Conservation (phyloP, 768 basidiomycete genomes). For the Gymnopilus junonius region DNA sequence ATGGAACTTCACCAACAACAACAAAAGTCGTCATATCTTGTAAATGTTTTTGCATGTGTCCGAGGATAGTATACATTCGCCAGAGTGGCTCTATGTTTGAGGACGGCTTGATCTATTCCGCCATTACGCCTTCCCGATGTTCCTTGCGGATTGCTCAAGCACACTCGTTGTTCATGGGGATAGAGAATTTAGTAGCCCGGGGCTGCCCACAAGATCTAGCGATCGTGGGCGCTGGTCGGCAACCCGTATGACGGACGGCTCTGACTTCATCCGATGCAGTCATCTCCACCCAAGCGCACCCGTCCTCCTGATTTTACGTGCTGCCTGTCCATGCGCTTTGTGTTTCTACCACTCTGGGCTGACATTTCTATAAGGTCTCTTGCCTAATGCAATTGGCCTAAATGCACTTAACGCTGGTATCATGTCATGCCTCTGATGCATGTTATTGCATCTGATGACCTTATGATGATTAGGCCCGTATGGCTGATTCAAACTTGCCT, state of each 20-base stretch:
- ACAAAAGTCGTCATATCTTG: neutral
- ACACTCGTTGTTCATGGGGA: neutral
- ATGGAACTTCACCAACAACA: neutral
- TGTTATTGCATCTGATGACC: slow-evolving; percentile 1
- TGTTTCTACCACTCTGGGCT: neutral
- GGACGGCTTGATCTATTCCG: neutral
- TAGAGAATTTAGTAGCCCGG: no score
- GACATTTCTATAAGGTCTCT: slow-evolving; percentile 1
- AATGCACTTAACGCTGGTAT: neutral
- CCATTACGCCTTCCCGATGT: neutral
- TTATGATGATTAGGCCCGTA: neutral
- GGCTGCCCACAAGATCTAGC: neutral
- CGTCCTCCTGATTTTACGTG: neutral
- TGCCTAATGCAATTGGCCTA: neutral
- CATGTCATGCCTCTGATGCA: neutral
- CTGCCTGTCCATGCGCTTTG: neutral
- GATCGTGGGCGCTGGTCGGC: neutral
- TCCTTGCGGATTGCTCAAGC: neutral
- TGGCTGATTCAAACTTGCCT: neutral
- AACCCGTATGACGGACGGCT: neutral
- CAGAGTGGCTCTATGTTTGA: neutral
- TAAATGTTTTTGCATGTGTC: neutral
- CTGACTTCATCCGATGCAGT: neutral
- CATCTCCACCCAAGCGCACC: neutral
- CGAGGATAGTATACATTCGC: neutral